Percentiles rank a stretch among this genome's conserved stretches.
Conservation (phyloP, 2,329 filamentous ascomycete species). For the Alternaria burnsii region DNA sequence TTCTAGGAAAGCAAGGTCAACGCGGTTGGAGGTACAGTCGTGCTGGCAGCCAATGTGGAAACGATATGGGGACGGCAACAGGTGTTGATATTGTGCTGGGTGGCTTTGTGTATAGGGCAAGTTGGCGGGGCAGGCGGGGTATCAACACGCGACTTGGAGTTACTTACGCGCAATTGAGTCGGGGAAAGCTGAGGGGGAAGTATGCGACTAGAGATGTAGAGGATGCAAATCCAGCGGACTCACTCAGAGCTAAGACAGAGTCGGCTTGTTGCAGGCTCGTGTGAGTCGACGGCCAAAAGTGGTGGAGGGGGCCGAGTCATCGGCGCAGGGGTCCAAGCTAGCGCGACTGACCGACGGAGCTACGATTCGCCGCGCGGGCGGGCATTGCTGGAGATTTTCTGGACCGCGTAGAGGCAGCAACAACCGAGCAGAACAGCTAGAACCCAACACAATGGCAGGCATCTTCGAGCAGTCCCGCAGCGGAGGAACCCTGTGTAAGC, state of each 20-base stretch:
- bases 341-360: slow-evolving; percentile 28
- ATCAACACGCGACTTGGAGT: slow-evolving; percentile 15
- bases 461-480: slow-evolving; percentile 97
- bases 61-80: not conserved
- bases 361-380: slow-evolving; percentile 33
- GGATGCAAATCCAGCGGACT: slow-evolving; percentile 17
- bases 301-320: slow-evolving; percentile 43
- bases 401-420: slow-evolving; percentile 41
- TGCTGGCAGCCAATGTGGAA: not conserved
- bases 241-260: slow-evolving; percentile 11
- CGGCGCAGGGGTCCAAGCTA: slow-evolving; percentile 29
- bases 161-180: slow-evolving; percentile 12
- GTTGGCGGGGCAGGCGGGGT: slow-evolving; percentile 47
- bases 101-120: not conserved
- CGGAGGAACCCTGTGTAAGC: slow-evolving; percentile 83
- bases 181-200: not conserved
- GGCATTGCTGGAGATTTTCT: slow-evolving; percentile 38
- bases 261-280: slow-evolving; percentile 34
- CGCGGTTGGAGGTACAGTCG: not conserved
- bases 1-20: slow-evolving; percentile 17
- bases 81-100: not conserved
- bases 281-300: slow-evolving; percentile 35
- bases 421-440: slow-evolving; percentile 40
- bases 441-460: slow-evolving; percentile 74
- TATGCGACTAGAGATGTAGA: not conserved